Evolutionary conservation across 768 basidiomycete species (phyloP).

Genomic region (Serendipita vermifera): DNA sequence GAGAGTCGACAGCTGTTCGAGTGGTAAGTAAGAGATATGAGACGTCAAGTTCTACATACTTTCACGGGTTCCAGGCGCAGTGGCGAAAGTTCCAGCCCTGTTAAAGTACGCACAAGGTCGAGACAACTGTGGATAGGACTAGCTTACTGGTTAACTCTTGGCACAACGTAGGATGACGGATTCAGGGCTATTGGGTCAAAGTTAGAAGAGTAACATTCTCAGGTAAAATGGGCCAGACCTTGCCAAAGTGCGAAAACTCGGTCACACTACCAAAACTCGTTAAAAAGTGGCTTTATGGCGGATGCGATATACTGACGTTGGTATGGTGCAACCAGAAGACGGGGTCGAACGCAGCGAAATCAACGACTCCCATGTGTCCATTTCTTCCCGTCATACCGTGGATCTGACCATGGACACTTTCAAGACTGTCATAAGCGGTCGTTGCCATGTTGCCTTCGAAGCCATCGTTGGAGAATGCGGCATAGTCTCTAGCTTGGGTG

Average conservation of each 20-base stretch:
- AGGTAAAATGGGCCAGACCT: background rate
- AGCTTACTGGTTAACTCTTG: slow-evolving; percentile 13
- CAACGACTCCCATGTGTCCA: slow-evolving; percentile 31
- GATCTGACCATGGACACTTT: slow-evolving; percentile 37
- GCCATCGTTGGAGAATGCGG: slow-evolving; percentile 9
- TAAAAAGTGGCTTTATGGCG: background rate
- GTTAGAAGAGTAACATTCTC: background rate
- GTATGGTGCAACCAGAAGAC: slow-evolving; percentile 42
- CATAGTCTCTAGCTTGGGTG: slow-evolving; percentile 7
- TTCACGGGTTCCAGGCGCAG: slow-evolving; percentile 20
- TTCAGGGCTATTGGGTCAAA: slow-evolving; percentile 28
- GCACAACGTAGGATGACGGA: slow-evolving; percentile 28
- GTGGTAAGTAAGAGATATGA: background rate
- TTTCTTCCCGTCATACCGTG: slow-evolving; percentile 29
- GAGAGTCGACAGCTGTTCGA: background rate
- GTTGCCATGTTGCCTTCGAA: background rate
- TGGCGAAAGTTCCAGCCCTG: slow-evolving; percentile 25
- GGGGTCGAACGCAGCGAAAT: slow-evolving; percentile 33
- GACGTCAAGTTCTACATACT: slow-evolving; percentile 14
- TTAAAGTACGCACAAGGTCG: slow-evolving; percentile 19
- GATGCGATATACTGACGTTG: background rate
- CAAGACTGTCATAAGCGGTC: slow-evolving; percentile 20
- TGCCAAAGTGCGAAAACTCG: slow-evolving; percentile 40
- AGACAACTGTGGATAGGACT: slow-evolving; percentile 4
- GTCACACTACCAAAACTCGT: slow-evolving; percentile 32